Evolutionary conservation across 169 alveolate genomes (phyloP).

Genomic region (Besnoitia besnoiti): DNA sequence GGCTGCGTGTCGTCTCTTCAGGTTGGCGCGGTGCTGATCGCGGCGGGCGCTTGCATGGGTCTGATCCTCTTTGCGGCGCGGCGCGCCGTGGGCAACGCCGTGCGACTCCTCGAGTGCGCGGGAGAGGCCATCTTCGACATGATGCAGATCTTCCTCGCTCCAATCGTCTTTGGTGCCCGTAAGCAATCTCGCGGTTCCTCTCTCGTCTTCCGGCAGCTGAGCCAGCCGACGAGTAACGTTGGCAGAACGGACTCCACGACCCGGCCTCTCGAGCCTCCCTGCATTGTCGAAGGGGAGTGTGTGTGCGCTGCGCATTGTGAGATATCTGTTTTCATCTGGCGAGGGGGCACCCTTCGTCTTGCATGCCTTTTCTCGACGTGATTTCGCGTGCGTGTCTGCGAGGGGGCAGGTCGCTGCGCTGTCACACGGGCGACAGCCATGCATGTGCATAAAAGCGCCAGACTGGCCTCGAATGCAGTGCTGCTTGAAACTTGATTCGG

Average conservation of each 20-base stretch:
- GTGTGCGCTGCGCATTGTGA: background rate
- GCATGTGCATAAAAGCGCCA: too few species aligned
- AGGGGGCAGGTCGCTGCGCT: too few species aligned
- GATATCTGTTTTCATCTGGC: too few species aligned
- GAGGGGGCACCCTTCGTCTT: too few species aligned
- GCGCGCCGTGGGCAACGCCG: constrained; percentile 42
- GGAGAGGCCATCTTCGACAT: constrained; percentile 61
- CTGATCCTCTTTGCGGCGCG: constrained; percentile 56
- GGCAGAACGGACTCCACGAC: background rate
- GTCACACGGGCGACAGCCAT: too few species aligned
- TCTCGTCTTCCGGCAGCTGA: too few species aligned
- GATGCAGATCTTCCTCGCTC: constrained; percentile 58
- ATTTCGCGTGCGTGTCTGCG: too few species aligned
- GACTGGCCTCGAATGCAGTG: too few species aligned
- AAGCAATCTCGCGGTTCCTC: background rate
- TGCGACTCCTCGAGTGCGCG: constrained; percentile 63
- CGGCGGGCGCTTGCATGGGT: constrained; percentile 8
- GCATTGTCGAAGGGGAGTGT: background rate
- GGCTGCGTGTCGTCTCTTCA: background rate
- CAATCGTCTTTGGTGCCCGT: constrained; percentile 54
- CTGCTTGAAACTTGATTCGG: too few species aligned
- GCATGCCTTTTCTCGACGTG: too few species aligned
- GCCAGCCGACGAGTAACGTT: too few species aligned
- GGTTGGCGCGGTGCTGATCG: constrained; percentile 56
- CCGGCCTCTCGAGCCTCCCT: background rate